A percentile compares a stretch with the other conserved stretches of the same genome.
phyloP scores from a whole-genome alignment of 2,329 filamentous ascomycete species.

The Epichloe elymi region DNA sequence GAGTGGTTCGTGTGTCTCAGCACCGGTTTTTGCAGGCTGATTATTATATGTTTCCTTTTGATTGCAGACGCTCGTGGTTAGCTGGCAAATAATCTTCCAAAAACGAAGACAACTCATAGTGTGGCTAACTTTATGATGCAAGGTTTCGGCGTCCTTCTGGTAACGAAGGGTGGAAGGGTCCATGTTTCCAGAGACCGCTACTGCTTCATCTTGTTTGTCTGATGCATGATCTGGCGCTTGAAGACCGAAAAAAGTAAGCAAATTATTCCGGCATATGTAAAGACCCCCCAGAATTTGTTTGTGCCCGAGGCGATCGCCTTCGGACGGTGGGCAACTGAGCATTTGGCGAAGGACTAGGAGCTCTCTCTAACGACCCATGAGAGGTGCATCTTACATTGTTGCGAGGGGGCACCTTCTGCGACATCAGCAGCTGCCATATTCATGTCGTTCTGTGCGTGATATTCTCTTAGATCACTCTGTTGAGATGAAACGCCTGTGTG shows the following conservation, averaged over 20 bases:
- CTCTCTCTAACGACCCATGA: too few relatives aligned
- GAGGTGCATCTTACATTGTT: neutral
- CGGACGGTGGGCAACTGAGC: too few relatives aligned
- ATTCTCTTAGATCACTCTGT: neutral
- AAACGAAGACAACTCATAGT: neutral
- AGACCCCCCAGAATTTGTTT: too few relatives aligned
- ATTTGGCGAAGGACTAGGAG: too few relatives aligned
- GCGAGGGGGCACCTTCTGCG: neutral
- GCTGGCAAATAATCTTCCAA: neutral
- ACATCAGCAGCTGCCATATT: slow-evolving; percentile 1
- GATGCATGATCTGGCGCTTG: neutral
- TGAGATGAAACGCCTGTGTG: neutral
- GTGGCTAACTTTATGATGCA: neutral
- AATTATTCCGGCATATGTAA: too few relatives aligned
- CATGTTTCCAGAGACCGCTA: too few relatives aligned
- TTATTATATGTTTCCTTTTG: neutral
- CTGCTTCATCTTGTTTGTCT: too few relatives aligned
- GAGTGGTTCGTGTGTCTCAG: neutral
- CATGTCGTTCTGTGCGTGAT: neutral
- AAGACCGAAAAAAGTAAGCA: neutral
- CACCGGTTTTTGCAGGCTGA: neutral
- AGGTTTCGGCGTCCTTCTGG: too few relatives aligned
- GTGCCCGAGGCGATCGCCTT: too few relatives aligned
- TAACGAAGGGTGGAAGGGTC: too few relatives aligned
- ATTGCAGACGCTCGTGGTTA: neutral